Evolutionary conservation across 1,139 yeast species (phyloP), one percentile per base, ranked within the genome.

Genomic region (Magnusiomyces ingens): DNA sequence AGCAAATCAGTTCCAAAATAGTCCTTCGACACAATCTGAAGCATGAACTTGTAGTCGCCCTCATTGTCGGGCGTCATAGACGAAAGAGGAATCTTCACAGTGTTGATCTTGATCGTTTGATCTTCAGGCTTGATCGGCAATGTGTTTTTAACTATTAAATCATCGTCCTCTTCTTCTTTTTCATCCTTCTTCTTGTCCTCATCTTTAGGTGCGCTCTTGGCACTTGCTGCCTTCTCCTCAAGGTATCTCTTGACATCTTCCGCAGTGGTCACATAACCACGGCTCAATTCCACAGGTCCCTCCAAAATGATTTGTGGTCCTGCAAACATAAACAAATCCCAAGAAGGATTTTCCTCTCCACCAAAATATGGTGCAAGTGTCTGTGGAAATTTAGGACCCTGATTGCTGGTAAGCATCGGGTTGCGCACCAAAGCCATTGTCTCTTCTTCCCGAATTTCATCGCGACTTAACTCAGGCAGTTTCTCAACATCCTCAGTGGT

Each of bases 361-460:
- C 98, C 97, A 75, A 82, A 87, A 67, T 75, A 81, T 48, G 96
- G 96, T 1, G 95, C 80, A 60, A 75, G 76, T 1, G 85, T 75
- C 48, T 68, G 67, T 41, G 93, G 90, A 56, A 90, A 71, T 41
- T 63, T 57, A 17, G 96, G 95, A 61, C 85, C 89, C 19, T 75
- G 73, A 44, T 75, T 77, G 62, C 85, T 85, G 40, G 82, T 72
- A 55, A 78, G 76, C 59, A 81, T 75, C 36, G 98, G 97, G 64
- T 89, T 81, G 66, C 79, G 81, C 69, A 87, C 72, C 55, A 78
- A 75, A 58, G 84, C 91, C 64, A 85, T 72, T 21, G 82, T 77
- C 58, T 82, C 83, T 50, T 74, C 77, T 29, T 62, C 66, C 22
- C 62, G 65, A 19, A 74, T 75, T 57, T 78, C 82, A 15, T 66